These are phyloP conservation scores for Articulospora tetracladia DNA, from an alignment of 495 filamentous ascomycete genomes.

Conservation along the genomic window DNA sequence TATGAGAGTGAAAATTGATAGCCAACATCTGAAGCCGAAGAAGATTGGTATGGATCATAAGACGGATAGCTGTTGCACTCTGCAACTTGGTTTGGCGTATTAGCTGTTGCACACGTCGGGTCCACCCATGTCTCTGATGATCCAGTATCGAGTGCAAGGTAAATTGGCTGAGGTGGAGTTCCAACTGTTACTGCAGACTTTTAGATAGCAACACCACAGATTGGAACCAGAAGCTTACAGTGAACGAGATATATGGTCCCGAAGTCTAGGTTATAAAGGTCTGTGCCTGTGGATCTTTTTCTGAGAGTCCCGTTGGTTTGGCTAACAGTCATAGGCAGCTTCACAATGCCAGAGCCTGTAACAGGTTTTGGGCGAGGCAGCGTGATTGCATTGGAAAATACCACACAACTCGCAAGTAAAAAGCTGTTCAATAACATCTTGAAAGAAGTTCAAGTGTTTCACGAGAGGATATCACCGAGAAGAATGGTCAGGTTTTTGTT, in stretches of 20 bases:
- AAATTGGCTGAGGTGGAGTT: not conserved
- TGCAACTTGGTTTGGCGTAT: not conserved
- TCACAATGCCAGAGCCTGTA: too few relatives aligned
- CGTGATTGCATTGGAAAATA: too few relatives aligned
- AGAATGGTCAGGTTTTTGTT: too few relatives aligned
- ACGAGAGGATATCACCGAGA: too few relatives aligned
- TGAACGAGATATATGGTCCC: not conserved
- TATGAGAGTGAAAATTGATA: not conserved
- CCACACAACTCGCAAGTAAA: too few relatives aligned
- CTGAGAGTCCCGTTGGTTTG: too few relatives aligned
- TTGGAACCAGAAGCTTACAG: not conserved
- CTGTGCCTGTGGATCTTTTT: too few relatives aligned
- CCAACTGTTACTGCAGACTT: not conserved
- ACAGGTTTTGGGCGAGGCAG: too few relatives aligned
- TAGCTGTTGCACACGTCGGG: not conserved
- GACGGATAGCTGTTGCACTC: not conserved
- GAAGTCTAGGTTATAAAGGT: not conserved
- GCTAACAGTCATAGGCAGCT: too few relatives aligned
- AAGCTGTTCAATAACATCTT: too few relatives aligned
- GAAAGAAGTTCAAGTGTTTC: too few relatives aligned
- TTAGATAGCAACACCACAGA: not conserved
- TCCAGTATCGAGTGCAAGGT: not conserved
- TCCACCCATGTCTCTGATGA: constrained; percentile 2
- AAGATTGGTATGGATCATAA: not conserved
- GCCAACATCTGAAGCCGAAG: not conserved